Base-by-base conservation (phyloP, 768 basidiomycete genomes). In the Clavulina sp. region DNA sequence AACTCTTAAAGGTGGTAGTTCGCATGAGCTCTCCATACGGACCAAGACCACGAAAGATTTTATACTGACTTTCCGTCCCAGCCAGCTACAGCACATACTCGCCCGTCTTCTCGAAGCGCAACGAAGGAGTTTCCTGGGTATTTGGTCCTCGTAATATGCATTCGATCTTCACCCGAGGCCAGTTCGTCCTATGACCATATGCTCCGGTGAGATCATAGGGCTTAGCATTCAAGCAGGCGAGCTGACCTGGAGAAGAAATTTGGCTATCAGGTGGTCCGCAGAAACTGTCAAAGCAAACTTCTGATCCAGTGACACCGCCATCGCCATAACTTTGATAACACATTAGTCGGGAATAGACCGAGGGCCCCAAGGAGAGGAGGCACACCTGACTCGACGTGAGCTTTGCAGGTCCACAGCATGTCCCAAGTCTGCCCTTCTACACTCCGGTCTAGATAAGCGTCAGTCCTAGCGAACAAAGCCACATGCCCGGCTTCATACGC, bases 401-500 rank as follows among this genome's bases (percentile, higher is more conserved):
- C 58, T 59, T 76, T 81, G 23, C 65, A 62, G 30, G 64, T 72
- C 86, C 86, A 88, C 4, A 83, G 49, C 13, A 68, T 62, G 18
- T 80, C 74, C 86, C 86, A 88, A 0, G 81, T 84, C 18, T 68
- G 60, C 3, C 85, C 81, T 61, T 84, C 78, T 2, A 87, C 68
- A 1, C 80, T 80, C 0, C 65, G 73, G 43, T 66, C 65, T 41
- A 60, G 68, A 33, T 66, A 69, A 1, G 63, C 48, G 26, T 56
- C 59, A 36, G 59, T 62, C 16, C 47, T 9, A 3, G 65, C 65
- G 50, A 77, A 80, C 31, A 89, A 64, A 21, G 73, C 74, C n/a
- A 95, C 80, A n/a, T 75, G 70, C 0, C 93, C 92, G 54, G 82
- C 80, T 66, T 99, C 93, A 62, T 87, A 93, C 1, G 76, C 85